Conservation (phyloP, 768 basidiomycete genomes). For the Rhizopogon vinicolor region DNA sequence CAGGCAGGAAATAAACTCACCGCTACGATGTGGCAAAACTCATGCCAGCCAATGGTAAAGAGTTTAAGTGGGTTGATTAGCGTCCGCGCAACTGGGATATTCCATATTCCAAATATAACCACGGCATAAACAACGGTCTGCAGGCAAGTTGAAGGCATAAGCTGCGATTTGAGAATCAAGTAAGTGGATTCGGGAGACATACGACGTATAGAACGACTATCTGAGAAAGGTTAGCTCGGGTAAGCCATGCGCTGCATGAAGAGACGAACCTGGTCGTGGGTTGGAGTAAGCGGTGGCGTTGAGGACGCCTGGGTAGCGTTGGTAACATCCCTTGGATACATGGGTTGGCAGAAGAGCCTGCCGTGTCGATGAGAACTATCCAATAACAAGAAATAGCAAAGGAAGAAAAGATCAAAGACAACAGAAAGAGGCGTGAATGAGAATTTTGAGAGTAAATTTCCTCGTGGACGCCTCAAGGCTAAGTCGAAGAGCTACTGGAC, state of each 20-base stretch:
- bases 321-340: constrained; percentile 30
- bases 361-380: constrained; percentile 10
- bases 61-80: constrained; percentile 83
- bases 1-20: constrained; percentile 38
- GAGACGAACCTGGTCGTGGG: constrained; percentile 63
- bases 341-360: constrained; percentile 27
- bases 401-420: constrained; percentile 8
- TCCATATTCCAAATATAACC: constrained; percentile 85
- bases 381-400: constrained; percentile 1
- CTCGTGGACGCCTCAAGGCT: constrained; percentile 31
- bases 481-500: not conserved
- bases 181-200: constrained; percentile 27
- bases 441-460: constrained; percentile 15
- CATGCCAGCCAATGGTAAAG: constrained; percentile 87
- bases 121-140: constrained; percentile 84
- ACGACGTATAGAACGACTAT: constrained; percentile 75
- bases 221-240: constrained; percentile 31
- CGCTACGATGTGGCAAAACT: constrained; percentile 76
- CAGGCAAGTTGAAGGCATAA: constrained; percentile 4
- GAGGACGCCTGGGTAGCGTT: constrained; percentile 24
- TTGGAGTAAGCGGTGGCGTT: constrained; percentile 50
- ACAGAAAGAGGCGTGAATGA: constrained; percentile 11
- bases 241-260: constrained; percentile 17
- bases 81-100: constrained; percentile 73
- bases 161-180: constrained; percentile 3